Evolutionary conservation across 2,329 filamentous ascomycete species (phyloP).

Genomic region (Exophiala sideris): DNA sequence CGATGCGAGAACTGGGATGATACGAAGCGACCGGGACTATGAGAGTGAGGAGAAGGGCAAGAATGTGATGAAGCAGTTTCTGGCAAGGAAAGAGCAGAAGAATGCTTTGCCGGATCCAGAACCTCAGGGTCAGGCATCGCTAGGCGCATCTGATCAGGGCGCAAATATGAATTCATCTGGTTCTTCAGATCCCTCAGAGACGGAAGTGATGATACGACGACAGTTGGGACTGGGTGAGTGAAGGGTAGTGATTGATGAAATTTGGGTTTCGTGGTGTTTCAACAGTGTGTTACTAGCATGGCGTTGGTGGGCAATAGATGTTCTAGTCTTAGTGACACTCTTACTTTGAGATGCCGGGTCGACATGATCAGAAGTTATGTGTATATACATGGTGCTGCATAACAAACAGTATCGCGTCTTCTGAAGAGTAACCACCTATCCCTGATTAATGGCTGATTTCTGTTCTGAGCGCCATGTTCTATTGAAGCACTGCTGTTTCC

Average conservation of each 20-base stretch:
- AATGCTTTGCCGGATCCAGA: neutral
- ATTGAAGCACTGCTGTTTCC: neutral
- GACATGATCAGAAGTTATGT: neutral
- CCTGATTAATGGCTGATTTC: neutral
- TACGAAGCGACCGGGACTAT: slow-evolving; percentile 13
- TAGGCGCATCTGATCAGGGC: neutral
- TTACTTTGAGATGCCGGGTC: neutral
- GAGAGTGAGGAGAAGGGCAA: slow-evolving; percentile 21
- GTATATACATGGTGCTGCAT: too few species aligned
- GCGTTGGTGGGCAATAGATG: neutral
- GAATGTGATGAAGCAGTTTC: slow-evolving; percentile 24
- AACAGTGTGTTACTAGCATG: slow-evolving; percentile 1
- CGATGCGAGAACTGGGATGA: slow-evolving; percentile 25
- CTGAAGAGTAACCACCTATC: neutral
- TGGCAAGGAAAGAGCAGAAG: slow-evolving; percentile 9
- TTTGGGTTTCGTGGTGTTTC: neutral
- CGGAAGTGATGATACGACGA: slow-evolving; percentile 14
- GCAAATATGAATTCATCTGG: neutral
- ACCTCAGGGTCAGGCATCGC: neutral
- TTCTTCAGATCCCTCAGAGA: slow-evolving; percentile 14
- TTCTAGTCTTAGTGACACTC: neutral
- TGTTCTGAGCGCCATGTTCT: neutral
- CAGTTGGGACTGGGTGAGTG: slow-evolving; percentile 17
- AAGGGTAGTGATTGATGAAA: neutral
- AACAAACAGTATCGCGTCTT: neutral